Evolutionary conservation across 2,329 filamentous ascomycete species (phyloP).

Genomic region (Fusarium transvaalense): DNA sequence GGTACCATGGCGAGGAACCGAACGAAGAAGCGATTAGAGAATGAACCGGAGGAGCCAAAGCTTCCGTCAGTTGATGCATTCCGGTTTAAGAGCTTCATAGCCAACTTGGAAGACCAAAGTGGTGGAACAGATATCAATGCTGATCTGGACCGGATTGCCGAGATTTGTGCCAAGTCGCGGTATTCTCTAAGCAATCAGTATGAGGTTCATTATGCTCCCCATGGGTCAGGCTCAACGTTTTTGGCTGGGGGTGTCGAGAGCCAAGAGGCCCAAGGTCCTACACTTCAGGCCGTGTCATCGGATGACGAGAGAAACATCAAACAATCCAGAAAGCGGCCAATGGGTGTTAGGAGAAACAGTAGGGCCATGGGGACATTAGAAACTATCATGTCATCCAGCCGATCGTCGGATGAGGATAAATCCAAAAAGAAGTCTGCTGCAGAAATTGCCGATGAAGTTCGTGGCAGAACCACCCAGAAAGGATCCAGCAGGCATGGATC

Average conservation of each 20-base stretch:
- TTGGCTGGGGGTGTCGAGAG: constrained; percentile 50
- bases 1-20: constrained; percentile 60
- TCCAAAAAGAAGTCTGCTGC: constrained; percentile 70
- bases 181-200: constrained; percentile 77
- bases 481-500: constrained; percentile 50
- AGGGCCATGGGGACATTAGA: constrained; percentile 72
- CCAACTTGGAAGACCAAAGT: constrained; percentile 63
- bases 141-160: constrained; percentile 73
- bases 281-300: constrained; percentile 68
- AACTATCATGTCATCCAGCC: constrained; percentile 75
- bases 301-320: constrained; percentile 65
- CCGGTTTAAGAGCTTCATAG: constrained; percentile 74
- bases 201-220: constrained; percentile 73
- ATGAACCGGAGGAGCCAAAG: constrained; percentile 56
- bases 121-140: constrained; percentile 63
- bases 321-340: constrained; percentile 57
- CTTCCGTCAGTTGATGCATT: constrained; percentile 74
- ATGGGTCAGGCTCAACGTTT: constrained; percentile 68
- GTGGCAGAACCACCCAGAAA: constrained; percentile 61
- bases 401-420: constrained; percentile 73
- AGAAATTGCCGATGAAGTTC: constrained; percentile 67
- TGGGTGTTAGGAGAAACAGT: constrained; percentile 60
- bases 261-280: constrained; percentile 60
- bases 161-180: constrained; percentile 74
- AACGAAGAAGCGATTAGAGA: constrained; percentile 53